phyloP scores from a whole-genome alignment of 257 asterid species.

The Eustoma russellianum region DNA sequence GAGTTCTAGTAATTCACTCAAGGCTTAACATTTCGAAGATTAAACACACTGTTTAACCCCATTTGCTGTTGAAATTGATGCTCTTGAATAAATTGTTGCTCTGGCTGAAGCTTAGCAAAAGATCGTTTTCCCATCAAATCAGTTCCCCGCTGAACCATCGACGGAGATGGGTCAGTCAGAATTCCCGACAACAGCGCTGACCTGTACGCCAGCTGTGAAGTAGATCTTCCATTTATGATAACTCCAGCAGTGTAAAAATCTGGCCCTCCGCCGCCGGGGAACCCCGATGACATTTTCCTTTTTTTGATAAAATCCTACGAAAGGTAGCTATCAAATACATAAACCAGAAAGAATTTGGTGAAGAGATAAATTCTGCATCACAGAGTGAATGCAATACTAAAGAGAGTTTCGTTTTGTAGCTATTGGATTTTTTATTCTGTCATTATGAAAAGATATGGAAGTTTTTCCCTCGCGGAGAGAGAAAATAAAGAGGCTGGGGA shows the following conservation, averaged over 20 bases:
- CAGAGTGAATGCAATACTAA: too few relatives aligned
- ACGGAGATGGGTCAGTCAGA: conserved; percentile 37
- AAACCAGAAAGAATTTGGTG: too few relatives aligned
- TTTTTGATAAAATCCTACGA: too few relatives aligned
- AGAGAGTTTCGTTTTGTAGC: too few relatives aligned
- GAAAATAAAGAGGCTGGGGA: too few relatives aligned
- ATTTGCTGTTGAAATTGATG: conserved; percentile 42
- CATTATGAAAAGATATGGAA: too few relatives aligned
- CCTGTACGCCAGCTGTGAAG: conserved; percentile 32
- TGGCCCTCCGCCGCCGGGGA: conserved; percentile 49
- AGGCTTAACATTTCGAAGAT: conserved; percentile 54
- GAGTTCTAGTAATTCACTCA: conserved; percentile 41
- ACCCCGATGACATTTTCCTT: conserved; percentile 62
- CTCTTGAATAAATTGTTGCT: conserved; percentile 19
- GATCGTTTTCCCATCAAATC: conserved; percentile 62
- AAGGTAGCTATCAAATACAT: too few relatives aligned
- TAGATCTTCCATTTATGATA: conserved; percentile 25
- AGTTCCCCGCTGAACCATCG: conserved; percentile 35
- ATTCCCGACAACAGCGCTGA: conserved; percentile 50
- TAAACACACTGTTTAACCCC: conserved; percentile 40
- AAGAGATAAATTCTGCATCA: too few relatives aligned
- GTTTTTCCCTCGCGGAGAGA: too few relatives aligned
- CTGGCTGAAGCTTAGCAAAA: conserved; percentile 22
- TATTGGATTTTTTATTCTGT: too few relatives aligned
- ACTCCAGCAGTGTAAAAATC: conserved; percentile 44